Base-by-base conservation (phyloP, 2,329 filamentous ascomycete species). In the Apiospora saccharicola region DNA sequence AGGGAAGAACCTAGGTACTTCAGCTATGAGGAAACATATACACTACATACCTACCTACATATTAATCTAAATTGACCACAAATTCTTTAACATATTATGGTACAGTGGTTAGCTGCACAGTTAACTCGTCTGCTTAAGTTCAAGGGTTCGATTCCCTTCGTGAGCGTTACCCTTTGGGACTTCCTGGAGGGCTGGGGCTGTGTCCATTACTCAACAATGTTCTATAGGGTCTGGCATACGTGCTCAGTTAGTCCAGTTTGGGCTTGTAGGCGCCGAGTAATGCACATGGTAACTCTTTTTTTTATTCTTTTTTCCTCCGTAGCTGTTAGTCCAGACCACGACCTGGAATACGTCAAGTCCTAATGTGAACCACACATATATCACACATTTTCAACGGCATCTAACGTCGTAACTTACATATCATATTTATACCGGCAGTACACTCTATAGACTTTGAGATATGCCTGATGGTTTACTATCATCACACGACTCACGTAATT, bases 71-170 rank as follows among this genome's bases (percentile, higher is more conserved):
- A 41, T 64, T 4, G 4, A 64, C 57, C 3, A 14, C 2, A n/a
- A 14, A 41, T 41, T 64, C 34, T n/a, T 3, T 4, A 64, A 64
- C 57, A 37, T 34, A 37, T 10, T 3, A 64, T 41, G 30, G 30
- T 41, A 34, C 22, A 64, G 57, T 64, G 57, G 57, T 64, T 64
- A 64, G 57, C 34, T 61, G 16, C 53, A 37, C 30, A 22, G 53
- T 22, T 37, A 61, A 37, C 30, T 37, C 53, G 53, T n/a, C 53
- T 22, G 30, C 53, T 41, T n/a, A 53, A 37, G 13, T 19, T 37
- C 7, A 13, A 37, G 53, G 53, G 53, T 61, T 61, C 30, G 53
- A 61, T 61, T 61, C 30, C 53, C 30, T 10, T 14, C 8, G 26
- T 61, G 26, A 22, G 53, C 53, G 53, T n/a, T 61, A 37, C 30